Base-by-base conservation (phyloP, 495 filamentous ascomycete genomes). In the Lasiosphaeria ovina region DNA sequence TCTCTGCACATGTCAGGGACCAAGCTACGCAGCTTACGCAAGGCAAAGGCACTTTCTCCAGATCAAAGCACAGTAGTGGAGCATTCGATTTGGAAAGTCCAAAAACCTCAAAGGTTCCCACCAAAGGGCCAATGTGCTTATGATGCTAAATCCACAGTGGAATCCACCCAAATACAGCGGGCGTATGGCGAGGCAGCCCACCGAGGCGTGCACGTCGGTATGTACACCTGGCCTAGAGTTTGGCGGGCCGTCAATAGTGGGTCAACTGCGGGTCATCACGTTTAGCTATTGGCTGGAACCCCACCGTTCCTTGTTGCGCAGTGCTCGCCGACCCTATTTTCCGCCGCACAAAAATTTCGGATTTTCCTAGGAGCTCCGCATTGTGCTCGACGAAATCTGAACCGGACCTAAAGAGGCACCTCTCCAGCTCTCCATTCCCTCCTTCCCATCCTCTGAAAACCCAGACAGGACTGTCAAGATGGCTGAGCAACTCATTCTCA, bases 401-500 rank as follows among this genome's bases (percentile, higher is more conserved):
- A 24, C 24, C 55, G 9, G 55, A 53, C 62, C 55, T 51, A 57
- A 52, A 65, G 68, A 68, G 64, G 59, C 66, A 65, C 59, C 63
- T 57, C 51, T 54, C 64, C 59, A 66, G 71, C 71, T 70, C 71
- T 65, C 63, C 71, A 66, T 70, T 70, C 63, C 44, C 66, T 63
- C 69, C 66, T 35, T 65, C 61, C 65, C 63, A 73, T 72, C 67
- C 61, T 65, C 60, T 60, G 63, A 65, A 63, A 62, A 62, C 65
- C 58, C 66, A 67, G 69, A 65, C 66, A 69, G 66, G 61, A 68
- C 66, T 52, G 24, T 31, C 68, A 87, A 71, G 77, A 96, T 95
- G 90, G 86, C 89, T 81, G 93, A 97, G 85, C 90, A 95, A 85
- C 84, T 97, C 76, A 91, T 95, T 82, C 90, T 96, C 80, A 91